These are phyloP conservation scores for Chalciporus sp. DNA, from an alignment of 1,284 basidiomycete species.

Conservation along the genomic window DNA sequence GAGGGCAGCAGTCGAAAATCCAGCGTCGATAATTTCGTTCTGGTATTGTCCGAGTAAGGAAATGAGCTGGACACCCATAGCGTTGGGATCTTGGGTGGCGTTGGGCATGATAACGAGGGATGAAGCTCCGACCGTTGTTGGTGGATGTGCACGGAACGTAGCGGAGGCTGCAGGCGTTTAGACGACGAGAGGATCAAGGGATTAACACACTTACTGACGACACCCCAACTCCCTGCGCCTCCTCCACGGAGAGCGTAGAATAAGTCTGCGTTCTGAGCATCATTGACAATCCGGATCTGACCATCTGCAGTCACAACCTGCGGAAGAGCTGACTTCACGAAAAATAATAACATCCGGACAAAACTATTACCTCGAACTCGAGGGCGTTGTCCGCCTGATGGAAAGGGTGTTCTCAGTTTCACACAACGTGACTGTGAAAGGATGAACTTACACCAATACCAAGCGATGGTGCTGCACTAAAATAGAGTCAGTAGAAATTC, in stretches of 20 bases:
- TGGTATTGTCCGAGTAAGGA: conserved; percentile 16
- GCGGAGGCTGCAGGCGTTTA: conserved; percentile 14
- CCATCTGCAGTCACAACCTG: conserved; percentile 28
- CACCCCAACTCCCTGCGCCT: conserved; percentile 29
- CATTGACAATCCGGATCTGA: conserved; percentile 17
- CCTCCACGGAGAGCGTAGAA: conserved; percentile 31
- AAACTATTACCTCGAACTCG: conserved; percentile 17
- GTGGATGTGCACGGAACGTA: conserved; percentile 17
- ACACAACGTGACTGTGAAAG: background rate
- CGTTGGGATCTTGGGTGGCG: conserved; percentile 7
- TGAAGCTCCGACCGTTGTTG: conserved; percentile 15
- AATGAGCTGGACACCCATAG: conserved; percentile 21
- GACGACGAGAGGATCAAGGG: background rate
- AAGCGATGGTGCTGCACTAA: conserved; percentile 11
- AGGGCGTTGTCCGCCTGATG: conserved; percentile 18
- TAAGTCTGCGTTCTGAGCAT: conserved; percentile 24
- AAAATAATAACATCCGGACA: no score
- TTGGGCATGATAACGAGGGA: conserved; percentile 11
- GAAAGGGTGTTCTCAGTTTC: background rate
- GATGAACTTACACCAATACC: conserved; percentile 16
- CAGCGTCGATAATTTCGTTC: conserved; percentile 5
- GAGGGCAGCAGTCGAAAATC: background rate
- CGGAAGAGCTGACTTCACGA: background rate
- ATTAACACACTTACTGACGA: conserved; percentile 19
- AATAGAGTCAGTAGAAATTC: conserved; percentile 2